Evolutionary conservation across 345 rosid species (phyloP), one percentile per base, ranked within the genome.

Genomic region (Salix koriyanagi): DNA sequence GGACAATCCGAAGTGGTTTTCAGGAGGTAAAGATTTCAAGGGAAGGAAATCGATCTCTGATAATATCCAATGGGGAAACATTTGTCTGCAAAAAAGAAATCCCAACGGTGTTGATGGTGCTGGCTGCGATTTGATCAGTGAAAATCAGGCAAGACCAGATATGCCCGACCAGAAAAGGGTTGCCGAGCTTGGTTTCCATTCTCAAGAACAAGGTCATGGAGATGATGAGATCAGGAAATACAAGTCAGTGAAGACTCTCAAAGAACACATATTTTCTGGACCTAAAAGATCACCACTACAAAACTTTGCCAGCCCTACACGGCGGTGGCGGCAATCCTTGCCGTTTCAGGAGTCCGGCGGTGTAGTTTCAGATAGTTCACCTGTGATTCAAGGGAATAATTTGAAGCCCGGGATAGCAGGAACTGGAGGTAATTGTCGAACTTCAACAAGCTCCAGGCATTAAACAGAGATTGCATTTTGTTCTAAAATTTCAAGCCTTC

Each of bases 1-100:
- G 23, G 90, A 77, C 54, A 86, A 79, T 70, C 26, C 60, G 1
- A 85, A 80, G 77, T 84, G 83, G 77, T 66, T 41, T 21, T 76
- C 87, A 1, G 73, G 67, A 8, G 90, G 84, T 68, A 86, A 84
- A 68, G 93, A 86, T 72, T 70, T 75, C 5, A 84, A 85, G 67
- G 89, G 85, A 52, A 83, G 87, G 81, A 87, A 78, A 75, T 85
- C 89, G 19, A 61, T 83, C 23, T 87, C 89, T 1, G 95, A 91
- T 75, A 86, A 83, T 44, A 87, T 91, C 72, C 88, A 86, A 64
- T 86, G 96, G 93, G 93, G 81, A 69, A 86, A 77, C 84, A 83
- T 86, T 65, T 86, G 85, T 79, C 81, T 87, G 3, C 86, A 77
- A 21, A 84, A 79, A 79, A 85, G 75, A 67, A 65, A 78, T 60